Base-by-base conservation (phyloP, 129 eudicot genomes). In the Arctium minus region DNA sequence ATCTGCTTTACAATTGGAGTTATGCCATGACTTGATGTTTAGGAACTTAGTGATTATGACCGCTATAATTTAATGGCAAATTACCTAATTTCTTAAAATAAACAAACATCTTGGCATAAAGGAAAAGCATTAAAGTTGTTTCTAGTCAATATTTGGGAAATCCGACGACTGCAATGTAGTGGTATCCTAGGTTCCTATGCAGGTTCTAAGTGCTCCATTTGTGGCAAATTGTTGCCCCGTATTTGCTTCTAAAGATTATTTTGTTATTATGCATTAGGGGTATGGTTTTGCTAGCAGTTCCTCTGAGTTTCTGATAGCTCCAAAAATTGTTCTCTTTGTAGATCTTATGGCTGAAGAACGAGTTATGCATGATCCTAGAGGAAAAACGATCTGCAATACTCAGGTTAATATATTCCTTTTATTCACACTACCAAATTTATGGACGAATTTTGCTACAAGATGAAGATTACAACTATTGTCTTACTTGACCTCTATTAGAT, bases 271-370 rank as follows among this genome's bases (percentile, higher is more conserved):
- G 2, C 15, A 48, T 48, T 76, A 7, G 12, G 60, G 13, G 13
- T 50, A 33, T 50, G 70, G 44, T 76, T 53, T 76, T 53, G 72
- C 72, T 77, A 35, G 18, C 72, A 56, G 53, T 73, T 72, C 56
- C 9, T 81, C 1, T 77, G 75, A 70, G 77, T 35, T 40, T 84
- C 76, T 84, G 46, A 69, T 30, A 48, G 60, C 73, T 76, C 46
- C 31, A 17, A 44, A 67, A 65, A 44, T 82, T 44, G 29, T 82
- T 72, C 60, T 81, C 13, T 76, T 2, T 79, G 76, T 89, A 94
- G 98, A 91, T 91, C 44, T 89, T 80, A 84, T 91, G 94, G 94
- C 89, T 94, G 81, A 94, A 94, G 94, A 92, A 89, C 68, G 96
- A 91, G 80, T 81, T 92, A 36, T 92, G 90, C 96, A 94, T 84